Percentiles rank a stretch among this genome's conserved stretches.
These are phyloP conservation scores for Gymnopilus junonius DNA, from an alignment of 768 basidiomycete genomes.

Conservation along the genomic window DNA sequence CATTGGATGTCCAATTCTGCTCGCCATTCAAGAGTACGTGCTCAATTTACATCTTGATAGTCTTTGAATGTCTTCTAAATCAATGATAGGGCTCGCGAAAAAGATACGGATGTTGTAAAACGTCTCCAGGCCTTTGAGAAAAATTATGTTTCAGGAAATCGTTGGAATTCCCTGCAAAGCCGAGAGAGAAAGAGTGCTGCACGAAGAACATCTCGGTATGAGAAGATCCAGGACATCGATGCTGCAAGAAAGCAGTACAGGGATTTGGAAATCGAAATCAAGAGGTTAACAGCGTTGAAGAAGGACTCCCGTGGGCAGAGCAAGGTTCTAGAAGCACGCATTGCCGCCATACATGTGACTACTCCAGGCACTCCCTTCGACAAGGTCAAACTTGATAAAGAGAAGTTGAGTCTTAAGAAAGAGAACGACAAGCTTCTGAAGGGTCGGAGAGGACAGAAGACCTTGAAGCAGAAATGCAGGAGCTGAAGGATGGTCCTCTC, in stretches of 20 bases:
- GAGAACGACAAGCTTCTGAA: neutral
- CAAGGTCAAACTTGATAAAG: too few relatives aligned
- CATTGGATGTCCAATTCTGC: slow-evolving; percentile 10
- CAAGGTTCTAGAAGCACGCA: neutral
- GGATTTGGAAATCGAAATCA: neutral
- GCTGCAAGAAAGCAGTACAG: neutral
- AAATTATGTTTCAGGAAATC: neutral
- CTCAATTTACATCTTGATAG: neutral
- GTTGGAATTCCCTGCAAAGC: neutral
- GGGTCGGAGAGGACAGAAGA: neutral
- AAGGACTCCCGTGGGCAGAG: neutral
- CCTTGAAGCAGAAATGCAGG: neutral
- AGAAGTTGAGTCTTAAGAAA: neutral
- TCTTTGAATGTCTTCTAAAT: neutral
- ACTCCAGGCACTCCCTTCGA: too few relatives aligned
- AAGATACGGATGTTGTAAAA: neutral
- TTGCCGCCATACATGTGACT: too few relatives aligned
- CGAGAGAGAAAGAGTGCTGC: neutral
- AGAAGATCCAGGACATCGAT: neutral
- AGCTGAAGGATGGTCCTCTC: neutral
- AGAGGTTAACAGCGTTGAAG: neutral
- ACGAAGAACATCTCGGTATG: neutral
- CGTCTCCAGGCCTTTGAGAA: neutral
- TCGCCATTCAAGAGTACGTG: neutral
- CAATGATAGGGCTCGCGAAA: neutral